Conservation (phyloP, 306 rosid species). For the Cicer pinnatifidum region DNA sequence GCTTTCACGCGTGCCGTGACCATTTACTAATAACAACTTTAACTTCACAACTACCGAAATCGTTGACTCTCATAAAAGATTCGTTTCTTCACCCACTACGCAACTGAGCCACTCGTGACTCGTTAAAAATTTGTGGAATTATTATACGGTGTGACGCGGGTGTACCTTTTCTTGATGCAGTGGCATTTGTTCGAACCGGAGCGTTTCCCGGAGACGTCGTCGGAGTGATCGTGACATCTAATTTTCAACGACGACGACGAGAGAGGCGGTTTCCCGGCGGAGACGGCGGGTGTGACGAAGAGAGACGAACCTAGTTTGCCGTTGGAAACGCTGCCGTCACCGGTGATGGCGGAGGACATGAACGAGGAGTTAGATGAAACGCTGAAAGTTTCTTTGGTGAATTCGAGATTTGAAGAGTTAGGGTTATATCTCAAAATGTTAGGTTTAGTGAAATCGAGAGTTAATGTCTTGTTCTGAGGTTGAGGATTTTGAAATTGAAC, state of each 20-base stretch:
- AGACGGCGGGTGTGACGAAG: constrained; percentile 50
- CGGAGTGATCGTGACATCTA: constrained; percentile 71
- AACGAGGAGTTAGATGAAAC: constrained; percentile 84
- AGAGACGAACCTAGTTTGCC: constrained; percentile 64
- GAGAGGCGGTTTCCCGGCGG: constrained; percentile 68
- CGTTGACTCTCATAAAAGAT: constrained; percentile 51
- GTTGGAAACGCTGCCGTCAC: constrained; percentile 82
- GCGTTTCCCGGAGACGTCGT: constrained; percentile 43
- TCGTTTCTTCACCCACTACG: constrained; percentile 20
- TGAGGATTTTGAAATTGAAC: not conserved
- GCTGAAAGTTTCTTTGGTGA: constrained; percentile 68
- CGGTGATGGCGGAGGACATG: constrained; percentile 87
- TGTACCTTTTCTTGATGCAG: constrained; percentile 81
- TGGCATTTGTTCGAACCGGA: constrained; percentile 73
- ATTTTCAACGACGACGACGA: constrained; percentile 60
- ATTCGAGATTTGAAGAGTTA: constrained; percentile 53
- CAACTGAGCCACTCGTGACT: constrained; percentile 23
- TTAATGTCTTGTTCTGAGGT: not conserved
- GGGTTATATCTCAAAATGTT: constrained; percentile 52
- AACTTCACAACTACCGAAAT: constrained; percentile 44
- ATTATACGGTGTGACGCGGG: not conserved
- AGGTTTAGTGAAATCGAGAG: constrained; percentile 74
- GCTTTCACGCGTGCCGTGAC: constrained; percentile 56
- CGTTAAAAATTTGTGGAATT: not conserved
- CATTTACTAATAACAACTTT: constrained; percentile 33